phyloP scores from a whole-genome alignment of 1,284 basidiomycete species.

The Trichosporon sp. region DNA sequence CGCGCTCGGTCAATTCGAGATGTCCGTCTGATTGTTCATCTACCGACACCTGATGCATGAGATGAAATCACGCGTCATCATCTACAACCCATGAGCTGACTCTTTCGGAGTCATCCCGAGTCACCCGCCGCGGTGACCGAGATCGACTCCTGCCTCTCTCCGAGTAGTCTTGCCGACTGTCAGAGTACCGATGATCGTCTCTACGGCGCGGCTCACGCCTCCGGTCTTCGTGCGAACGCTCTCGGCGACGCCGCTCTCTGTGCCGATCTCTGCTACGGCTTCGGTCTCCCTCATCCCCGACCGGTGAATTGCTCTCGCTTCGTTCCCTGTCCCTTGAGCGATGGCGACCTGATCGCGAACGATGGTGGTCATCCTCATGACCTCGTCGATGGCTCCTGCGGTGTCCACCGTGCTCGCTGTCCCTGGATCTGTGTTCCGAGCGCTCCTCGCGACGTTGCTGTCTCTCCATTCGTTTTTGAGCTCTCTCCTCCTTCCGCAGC shows the following conservation, averaged over 20 bases:
- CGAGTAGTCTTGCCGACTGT: background rate
- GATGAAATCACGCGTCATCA: background rate
- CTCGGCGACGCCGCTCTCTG: background rate
- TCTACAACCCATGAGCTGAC: background rate
- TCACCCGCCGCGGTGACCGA: background rate
- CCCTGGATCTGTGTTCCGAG: background rate
- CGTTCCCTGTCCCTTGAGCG: constrained; percentile 6
- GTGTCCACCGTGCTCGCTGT: background rate
- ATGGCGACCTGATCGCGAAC: constrained; percentile 22
- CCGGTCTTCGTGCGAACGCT: background rate
- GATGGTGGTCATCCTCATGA: background rate
- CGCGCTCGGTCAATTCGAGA: too few relatives aligned
- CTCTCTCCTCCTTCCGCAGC: constrained; percentile 43
- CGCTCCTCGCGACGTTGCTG: constrained; percentile 18
- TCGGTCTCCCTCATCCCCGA: background rate
- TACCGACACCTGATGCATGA: too few relatives aligned
- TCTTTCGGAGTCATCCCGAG: background rate
- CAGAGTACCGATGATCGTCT: background rate
- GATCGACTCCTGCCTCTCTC: background rate
- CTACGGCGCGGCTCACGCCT: background rate
- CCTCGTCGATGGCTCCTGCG: background rate
- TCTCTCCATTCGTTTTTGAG: constrained; percentile 39
- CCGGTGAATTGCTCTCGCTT: constrained; percentile 9
- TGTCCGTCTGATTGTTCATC: too few relatives aligned
- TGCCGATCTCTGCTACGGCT: background rate